Evolutionary conservation across 2,329 filamentous ascomycete genomes (phyloP).

Genomic region (Hortaea werneckii): DNA sequence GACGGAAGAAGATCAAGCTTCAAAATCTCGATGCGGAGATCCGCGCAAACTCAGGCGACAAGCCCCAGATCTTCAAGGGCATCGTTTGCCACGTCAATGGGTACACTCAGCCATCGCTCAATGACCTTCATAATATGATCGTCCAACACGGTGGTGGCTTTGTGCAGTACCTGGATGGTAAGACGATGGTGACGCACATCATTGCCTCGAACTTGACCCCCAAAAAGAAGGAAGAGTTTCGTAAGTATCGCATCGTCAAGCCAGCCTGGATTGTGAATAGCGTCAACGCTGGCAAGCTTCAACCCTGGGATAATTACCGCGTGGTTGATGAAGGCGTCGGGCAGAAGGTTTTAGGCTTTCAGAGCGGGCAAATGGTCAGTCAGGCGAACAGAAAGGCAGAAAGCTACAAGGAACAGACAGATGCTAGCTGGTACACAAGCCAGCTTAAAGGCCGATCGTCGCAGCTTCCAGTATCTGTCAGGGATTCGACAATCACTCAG

Average conservation of each 20-base stretch:
- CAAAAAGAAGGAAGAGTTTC: slow-evolving; percentile 86
- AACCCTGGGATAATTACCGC: slow-evolving; percentile 79
- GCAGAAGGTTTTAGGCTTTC: slow-evolving; percentile 64
- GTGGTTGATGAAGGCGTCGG: slow-evolving; percentile 74
- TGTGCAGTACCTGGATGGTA: slow-evolving; percentile 86
- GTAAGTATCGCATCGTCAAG: slow-evolving; percentile 81
- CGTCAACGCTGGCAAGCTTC: slow-evolving; percentile 64
- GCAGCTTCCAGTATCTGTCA: slow-evolving; percentile 1
- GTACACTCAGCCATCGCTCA: slow-evolving; percentile 88
- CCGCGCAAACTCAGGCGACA: slow-evolving; percentile 56
- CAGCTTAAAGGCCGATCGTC: slow-evolving; percentile 41
- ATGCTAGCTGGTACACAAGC: slow-evolving; percentile 70
- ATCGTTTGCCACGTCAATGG: slow-evolving; percentile 88
- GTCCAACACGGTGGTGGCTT: slow-evolving; percentile 92
- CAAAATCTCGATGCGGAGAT: slow-evolving; percentile 86
- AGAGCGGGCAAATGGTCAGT: slow-evolving; percentile 54
- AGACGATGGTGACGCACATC: slow-evolving; percentile 81
- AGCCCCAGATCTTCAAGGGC: slow-evolving; percentile 79
- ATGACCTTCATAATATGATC: slow-evolving; percentile 76
- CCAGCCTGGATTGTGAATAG: slow-evolving; percentile 92
- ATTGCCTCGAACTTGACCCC: slow-evolving; percentile 83
- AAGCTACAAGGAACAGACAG: slow-evolving; percentile 72
- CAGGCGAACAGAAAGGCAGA: slow-evolving; percentile 50
- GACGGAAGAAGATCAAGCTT: slow-evolving; percentile 91
- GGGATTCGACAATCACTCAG: slow-evolving; percentile 14